phyloP scores from a whole-genome alignment of 306 rosid genomes.

The Biancaea sappan region DNA sequence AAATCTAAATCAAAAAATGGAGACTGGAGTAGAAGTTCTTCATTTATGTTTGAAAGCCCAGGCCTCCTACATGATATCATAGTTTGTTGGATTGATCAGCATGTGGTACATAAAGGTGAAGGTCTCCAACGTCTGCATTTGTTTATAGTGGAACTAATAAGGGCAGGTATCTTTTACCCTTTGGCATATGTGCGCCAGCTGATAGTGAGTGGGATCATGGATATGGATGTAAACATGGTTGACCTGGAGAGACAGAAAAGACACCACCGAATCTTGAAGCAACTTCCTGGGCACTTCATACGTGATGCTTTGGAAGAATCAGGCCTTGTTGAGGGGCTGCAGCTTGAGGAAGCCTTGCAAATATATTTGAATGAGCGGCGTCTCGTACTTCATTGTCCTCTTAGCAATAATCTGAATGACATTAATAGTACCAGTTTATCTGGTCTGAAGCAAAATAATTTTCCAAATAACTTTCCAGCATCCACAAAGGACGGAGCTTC shows the following conservation, averaged over 20 bases:
- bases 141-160: slow-evolving; percentile 68
- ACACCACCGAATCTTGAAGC: slow-evolving; percentile 71
- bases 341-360: slow-evolving; percentile 63
- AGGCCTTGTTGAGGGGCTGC: slow-evolving; percentile 60
- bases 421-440: slow-evolving; percentile 29
- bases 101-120: slow-evolving; percentile 74
- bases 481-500: slow-evolving; percentile 57
- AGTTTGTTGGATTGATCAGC: slow-evolving; percentile 98
- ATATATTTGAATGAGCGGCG: slow-evolving; percentile 77
- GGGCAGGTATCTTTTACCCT: slow-evolving; percentile 81
- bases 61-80: slow-evolving; percentile 90
- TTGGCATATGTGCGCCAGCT: slow-evolving; percentile 92
- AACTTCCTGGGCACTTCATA: slow-evolving; percentile 63
- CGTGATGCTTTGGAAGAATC: slow-evolving; percentile 69
- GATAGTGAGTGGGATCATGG: slow-evolving; percentile 90
- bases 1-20: slow-evolving; percentile 44
- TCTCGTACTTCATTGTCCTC: slow-evolving; percentile 60
- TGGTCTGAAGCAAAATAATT: slow-evolving; percentile 38
- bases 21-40: slow-evolving; percentile 42
- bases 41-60: slow-evolving; percentile 73
- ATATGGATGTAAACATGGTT: slow-evolving; percentile 52
- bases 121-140: slow-evolving; percentile 72
- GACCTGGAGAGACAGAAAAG: slow-evolving; percentile 70
- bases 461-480: slow-evolving; percentile 24
- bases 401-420: slow-evolving; percentile 40